phyloP scores from a whole-genome alignment of 306 rosid species.

The Castanea sativa region DNA sequence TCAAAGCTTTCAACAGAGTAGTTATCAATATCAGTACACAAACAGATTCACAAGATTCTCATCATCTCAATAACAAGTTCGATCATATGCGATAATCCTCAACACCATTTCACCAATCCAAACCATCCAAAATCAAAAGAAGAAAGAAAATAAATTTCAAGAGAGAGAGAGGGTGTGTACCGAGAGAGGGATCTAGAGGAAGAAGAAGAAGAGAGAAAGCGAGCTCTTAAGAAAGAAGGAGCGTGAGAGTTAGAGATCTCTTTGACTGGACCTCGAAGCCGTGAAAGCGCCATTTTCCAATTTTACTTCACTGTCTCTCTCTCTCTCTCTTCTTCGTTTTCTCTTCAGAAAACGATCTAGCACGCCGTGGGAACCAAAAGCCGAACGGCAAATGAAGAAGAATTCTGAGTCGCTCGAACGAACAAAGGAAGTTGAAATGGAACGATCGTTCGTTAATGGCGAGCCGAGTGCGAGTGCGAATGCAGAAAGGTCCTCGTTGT shows the following conservation, averaged over 20 bases:
- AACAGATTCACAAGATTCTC: too few species aligned
- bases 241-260: slow-evolving; percentile 55
- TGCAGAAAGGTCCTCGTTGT: too few species aligned
- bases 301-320: neutral
- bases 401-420: neutral
- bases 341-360: neutral
- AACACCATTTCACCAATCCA: neutral
- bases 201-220: slow-evolving; percentile 45
- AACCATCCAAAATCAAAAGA: neutral
- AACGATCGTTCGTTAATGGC: too few species aligned
- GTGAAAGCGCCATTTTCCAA: slow-evolving; percentile 68
- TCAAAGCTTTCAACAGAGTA: too few species aligned
- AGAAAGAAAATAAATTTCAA: neutral
- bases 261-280: slow-evolving; percentile 70
- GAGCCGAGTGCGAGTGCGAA: too few species aligned
- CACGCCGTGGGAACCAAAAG: too few species aligned
- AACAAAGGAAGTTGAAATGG: neutral
- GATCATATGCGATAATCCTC: neutral
- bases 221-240: slow-evolving; percentile 48
- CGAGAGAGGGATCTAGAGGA: slow-evolving; percentile 60
- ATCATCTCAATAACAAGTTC: slow-evolving; percentile 1
- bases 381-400: too few species aligned
- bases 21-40: neutral
- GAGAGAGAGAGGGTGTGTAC: slow-evolving; percentile 29
- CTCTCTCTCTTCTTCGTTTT: neutral